Percentiles rank a stretch among this genome's conserved stretches.
Conservation (phyloP, 371 early-diverging fungal genomes). For the Mucor piriformis region DNA sequence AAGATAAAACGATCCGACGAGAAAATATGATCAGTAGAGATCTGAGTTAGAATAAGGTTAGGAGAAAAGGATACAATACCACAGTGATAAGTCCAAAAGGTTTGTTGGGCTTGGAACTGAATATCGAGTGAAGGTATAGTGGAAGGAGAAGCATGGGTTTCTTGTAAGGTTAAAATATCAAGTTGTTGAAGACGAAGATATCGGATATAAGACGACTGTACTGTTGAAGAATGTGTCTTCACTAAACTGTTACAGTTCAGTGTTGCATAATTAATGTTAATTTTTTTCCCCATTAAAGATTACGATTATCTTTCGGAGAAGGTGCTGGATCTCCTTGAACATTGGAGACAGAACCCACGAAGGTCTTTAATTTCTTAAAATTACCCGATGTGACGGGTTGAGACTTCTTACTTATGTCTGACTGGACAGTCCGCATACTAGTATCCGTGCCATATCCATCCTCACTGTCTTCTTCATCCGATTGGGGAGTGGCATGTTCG, state of each 20-base stretch:
- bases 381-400: neutral
- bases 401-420: neutral
- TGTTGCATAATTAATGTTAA: neutral
- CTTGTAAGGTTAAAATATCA: constrained; percentile 2
- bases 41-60: neutral
- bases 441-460: neutral
- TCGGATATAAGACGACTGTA: neutral
- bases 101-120: constrained; percentile 9
- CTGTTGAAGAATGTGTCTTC: neutral
- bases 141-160: constrained; percentile 1
- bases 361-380: neutral
- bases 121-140: neutral
- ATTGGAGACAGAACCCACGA: neutral
- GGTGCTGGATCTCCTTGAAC: neutral
- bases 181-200: constrained; percentile 2
- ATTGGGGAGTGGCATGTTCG: neutral
- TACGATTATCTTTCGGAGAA: neutral
- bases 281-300: neutral
- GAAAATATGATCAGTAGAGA: neutral
- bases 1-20: neutral
- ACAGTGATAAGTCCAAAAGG: constrained; percentile 11
- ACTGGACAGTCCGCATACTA: neutral
- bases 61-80: constrained; percentile 1
- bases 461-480: neutral
- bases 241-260: neutral